Conservation (phyloP, 139 green algal genomes). For the Marvania coccoides region DNA sequence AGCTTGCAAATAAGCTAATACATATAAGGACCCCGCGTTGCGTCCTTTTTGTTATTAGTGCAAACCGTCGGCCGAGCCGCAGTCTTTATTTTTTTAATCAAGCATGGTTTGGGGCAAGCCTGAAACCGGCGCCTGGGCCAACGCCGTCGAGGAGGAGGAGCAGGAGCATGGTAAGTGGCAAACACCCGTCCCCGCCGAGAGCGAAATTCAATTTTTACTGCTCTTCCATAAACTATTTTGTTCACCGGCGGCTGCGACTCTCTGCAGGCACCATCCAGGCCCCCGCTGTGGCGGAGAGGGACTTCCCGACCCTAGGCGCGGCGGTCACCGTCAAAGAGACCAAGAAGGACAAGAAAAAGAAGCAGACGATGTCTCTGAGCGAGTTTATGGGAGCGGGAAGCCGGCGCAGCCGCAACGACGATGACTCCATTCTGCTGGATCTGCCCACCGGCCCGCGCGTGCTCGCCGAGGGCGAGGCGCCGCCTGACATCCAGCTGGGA, state of each 20-base stretch:
- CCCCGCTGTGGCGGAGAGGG: slow-evolving; percentile 20
- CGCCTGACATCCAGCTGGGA: slow-evolving; percentile 29
- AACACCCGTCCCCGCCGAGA: background rate
- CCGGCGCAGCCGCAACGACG: slow-evolving; percentile 17
- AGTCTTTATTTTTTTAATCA: background rate
- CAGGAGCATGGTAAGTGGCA: background rate
- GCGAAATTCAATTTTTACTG: too few relatives aligned
- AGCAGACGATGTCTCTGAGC: slow-evolving; percentile 46
- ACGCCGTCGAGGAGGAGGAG: slow-evolving; percentile 18
- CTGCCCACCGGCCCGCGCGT: slow-evolving; percentile 55
- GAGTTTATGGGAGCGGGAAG: slow-evolving; percentile 48
- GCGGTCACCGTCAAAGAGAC: slow-evolving; percentile 37
- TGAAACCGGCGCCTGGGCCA: slow-evolving; percentile 4
- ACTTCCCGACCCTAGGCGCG: slow-evolving; percentile 59
- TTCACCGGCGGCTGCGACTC: background rate
- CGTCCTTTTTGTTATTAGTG: too few relatives aligned
- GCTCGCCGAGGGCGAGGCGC: slow-evolving; percentile 37
- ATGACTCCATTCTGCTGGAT: slow-evolving; percentile 25
- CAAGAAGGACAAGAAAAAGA: slow-evolving; percentile 67
- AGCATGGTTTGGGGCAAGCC: slow-evolving; percentile 10
- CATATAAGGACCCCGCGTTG: too few relatives aligned
- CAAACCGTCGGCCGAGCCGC: too few relatives aligned
- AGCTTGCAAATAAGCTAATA: too few relatives aligned
- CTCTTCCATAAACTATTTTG: background rate
- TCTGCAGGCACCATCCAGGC: slow-evolving; percentile 1